Base-by-base conservation (phyloP, 352 stramenopile genomes). In the Globisporangium apiculatum region DNA sequence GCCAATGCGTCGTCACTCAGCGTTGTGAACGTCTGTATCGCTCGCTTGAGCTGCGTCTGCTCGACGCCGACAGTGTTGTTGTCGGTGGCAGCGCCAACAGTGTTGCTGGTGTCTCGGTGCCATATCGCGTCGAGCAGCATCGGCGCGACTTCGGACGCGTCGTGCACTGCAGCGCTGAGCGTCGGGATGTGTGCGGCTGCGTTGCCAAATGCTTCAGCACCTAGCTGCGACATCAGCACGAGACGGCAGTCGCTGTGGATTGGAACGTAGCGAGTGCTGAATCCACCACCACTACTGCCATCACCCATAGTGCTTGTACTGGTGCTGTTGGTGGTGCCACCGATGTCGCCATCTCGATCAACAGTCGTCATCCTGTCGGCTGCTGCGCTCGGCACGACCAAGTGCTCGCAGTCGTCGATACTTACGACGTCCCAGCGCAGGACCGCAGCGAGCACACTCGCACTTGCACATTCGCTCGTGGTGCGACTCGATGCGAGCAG, bases 91-190 rank as follows among this genome's bases (percentile, higher is more conserved):
- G 40, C 36, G 14, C 4, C 24, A 31, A 31, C 1, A 12, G 15
- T 5, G 4, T 10, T n/a, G 14, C 47, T 56, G 49, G 57, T 15
- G 1, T 61, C 62, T 5, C 55, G 58, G 31, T 66, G 63, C 73
- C 74, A 87, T 46, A 86, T 55, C 6, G 71, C 75, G 57, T 89
- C 79, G 1, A 87, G 54, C 9, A 87, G 40, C 3, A 75, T 48
- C 31, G 72, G 68, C 0, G 43, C 24, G 0, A 81, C 18, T 4
- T 87, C 79, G 0, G 59, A 68, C 0, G 53, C 15, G n/a, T 75
- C 42, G 6, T 76, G 7, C 6, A 58, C 18, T 4, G 61, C 24
- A 31, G 24, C 75, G 17, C 72, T 67, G 0, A 88, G 37, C 0
- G 72, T 71, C 18, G 76, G 76, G 10, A 77, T 53, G 36, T 59